Evolutionary conservation across 129 eudicot genomes (phyloP).

Genomic region (Saussurea involucrata): DNA sequence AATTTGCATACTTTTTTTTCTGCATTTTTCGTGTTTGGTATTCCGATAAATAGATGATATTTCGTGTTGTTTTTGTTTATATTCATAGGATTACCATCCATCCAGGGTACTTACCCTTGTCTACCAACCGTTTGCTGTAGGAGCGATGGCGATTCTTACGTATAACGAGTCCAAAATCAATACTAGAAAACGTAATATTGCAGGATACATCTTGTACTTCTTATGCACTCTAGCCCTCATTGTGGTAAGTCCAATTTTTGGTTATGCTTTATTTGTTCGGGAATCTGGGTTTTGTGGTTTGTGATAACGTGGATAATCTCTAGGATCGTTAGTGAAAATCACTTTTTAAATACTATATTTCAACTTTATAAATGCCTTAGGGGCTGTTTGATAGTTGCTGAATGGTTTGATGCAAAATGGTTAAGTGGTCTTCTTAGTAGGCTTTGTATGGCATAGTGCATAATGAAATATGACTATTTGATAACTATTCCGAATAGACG

Average conservation of each 20-base stretch:
- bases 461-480: no score
- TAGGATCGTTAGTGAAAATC: no score
- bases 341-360: no score
- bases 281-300: no score
- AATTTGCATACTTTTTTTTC: background rate
- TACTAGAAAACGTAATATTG: slow-evolving; percentile 62
- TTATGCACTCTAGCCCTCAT: slow-evolving; percentile 52
- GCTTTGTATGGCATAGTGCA: no score
- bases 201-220: slow-evolving; percentile 58
- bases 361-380: no score
- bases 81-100: slow-evolving; percentile 66
- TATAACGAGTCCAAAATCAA: slow-evolving; percentile 58
- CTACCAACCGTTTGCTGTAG: slow-evolving; percentile 79
- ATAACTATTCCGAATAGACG: no score
- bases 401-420: no score
- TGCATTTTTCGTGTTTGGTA: background rate
- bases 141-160: slow-evolving; percentile 53
- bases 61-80: background rate
- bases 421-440: no score
- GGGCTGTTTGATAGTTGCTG: no score
- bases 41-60: background rate
- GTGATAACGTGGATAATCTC: no score
- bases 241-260: slow-evolving; percentile 26
- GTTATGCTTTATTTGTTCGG: background rate
- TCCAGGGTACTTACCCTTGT: slow-evolving; percentile 80